Evolutionary conservation across 495 filamentous ascomycete genomes (phyloP).

Genomic region (Penicillium desertorum): DNA sequence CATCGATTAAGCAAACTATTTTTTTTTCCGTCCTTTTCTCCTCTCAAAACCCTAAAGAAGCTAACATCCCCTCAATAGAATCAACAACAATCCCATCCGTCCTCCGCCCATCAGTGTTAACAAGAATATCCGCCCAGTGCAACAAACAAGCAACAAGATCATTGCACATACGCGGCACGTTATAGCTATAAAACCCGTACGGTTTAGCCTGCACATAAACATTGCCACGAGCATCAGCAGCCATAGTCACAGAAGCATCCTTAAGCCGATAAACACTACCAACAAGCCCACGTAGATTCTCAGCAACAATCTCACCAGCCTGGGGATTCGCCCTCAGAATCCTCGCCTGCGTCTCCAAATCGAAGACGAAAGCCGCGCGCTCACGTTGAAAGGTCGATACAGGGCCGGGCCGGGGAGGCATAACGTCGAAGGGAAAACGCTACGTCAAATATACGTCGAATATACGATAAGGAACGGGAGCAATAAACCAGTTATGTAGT

Average conservation of each 20-base stretch:
- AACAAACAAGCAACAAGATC: conserved; percentile 3
- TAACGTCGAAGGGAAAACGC: not conserved
- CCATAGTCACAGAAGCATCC: conserved; percentile 2
- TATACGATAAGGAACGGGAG: not conserved
- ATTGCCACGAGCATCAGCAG: not conserved
- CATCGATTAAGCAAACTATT: not conserved
- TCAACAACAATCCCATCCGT: conserved; percentile 4
- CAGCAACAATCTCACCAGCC: not conserved
- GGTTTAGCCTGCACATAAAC: not conserved
- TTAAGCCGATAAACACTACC: not conserved
- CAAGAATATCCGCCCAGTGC: conserved; percentile 11
- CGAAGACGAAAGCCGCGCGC: not conserved
- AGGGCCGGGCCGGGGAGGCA: not conserved
- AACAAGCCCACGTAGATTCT: not conserved
- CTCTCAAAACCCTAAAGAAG: not conserved
- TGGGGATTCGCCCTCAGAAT: not conserved
- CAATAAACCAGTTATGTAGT: not conserved
- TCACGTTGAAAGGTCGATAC: not conserved
- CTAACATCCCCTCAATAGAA: not conserved
- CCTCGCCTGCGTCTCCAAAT: not conserved
- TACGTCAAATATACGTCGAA: not conserved
- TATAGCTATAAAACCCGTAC: not conserved
- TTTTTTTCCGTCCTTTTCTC: not conserved
- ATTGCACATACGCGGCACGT: not conserved
- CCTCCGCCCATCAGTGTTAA: conserved; percentile 3